phyloP scores from a whole-genome alignment of 2,329 filamentous ascomycete species.

The Pseudocercospora pini-densiflorae region DNA sequence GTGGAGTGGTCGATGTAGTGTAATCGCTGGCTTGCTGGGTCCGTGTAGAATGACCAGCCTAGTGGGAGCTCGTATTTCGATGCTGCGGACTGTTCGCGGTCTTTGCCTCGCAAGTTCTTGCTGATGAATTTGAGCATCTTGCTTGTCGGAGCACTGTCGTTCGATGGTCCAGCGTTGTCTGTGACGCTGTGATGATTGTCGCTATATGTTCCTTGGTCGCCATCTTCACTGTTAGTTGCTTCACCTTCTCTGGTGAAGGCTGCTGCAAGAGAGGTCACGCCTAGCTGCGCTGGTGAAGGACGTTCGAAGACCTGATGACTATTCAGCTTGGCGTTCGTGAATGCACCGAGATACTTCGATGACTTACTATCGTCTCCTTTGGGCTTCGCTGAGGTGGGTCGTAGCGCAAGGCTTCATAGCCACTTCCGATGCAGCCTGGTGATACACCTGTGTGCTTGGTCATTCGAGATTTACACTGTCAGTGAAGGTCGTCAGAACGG shows the following conservation, averaged over 20 bases:
- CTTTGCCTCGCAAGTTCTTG: neutral
- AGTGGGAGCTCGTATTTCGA: neutral
- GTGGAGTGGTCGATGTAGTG: conserved; percentile 8
- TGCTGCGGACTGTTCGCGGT: neutral
- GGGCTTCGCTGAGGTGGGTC: neutral
- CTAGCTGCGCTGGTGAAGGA: conserved; percentile 1
- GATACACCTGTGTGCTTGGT: neutral
- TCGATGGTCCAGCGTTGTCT: neutral
- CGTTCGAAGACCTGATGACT: neutral
- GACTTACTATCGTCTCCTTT: neutral
- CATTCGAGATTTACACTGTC: neutral
- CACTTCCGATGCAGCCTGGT: neutral
- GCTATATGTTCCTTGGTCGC: neutral
- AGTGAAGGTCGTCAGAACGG: neutral
- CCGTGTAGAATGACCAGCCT: neutral
- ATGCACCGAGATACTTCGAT: neutral
- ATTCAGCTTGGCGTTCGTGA: neutral
- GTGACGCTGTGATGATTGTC: neutral
- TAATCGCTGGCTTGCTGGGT: neutral
- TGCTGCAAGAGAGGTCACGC: neutral
- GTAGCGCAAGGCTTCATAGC: too few relatives aligned
- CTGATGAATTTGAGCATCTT: neutral
- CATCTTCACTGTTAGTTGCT: neutral
- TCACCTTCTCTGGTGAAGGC: neutral
- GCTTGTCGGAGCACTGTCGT: neutral